A percentile compares a stretch with the other conserved stretches of the same genome.
phyloP scores from a whole-genome alignment of 2,329 filamentous ascomycete genomes.

The Colletotrichum filicis region DNA sequence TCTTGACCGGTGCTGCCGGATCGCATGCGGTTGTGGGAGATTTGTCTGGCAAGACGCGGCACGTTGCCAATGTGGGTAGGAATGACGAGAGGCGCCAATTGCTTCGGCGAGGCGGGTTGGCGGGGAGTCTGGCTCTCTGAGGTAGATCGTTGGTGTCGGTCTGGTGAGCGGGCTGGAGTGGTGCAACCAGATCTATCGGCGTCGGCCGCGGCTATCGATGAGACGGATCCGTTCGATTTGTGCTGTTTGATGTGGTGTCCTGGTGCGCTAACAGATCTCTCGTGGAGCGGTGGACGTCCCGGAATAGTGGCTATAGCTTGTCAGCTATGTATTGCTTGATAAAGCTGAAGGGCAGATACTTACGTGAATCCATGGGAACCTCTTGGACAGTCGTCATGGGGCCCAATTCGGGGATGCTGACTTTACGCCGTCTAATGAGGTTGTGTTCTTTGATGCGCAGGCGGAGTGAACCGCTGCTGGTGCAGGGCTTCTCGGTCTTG shows the following conservation, averaged over 20 bases:
- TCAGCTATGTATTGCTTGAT: conserved; percentile 6
- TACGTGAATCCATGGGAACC: conserved; percentile 76
- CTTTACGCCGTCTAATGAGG: conserved; percentile 68
- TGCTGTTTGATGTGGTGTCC: conserved; percentile 60
- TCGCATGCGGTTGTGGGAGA: conserved; percentile 58
- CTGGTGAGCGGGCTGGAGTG: conserved; percentile 19
- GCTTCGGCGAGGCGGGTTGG: conserved; percentile 61
- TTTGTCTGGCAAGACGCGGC: conserved; percentile 43
- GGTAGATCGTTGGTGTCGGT: conserved; percentile 32
- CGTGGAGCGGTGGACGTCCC: conserved; percentile 71
- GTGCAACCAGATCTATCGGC: not conserved
- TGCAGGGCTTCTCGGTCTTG: conserved; percentile 51
- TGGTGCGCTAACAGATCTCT: conserved; percentile 73
- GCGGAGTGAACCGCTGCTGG: conserved; percentile 54
- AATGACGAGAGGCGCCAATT: conserved; percentile 67
- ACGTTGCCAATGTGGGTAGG: conserved; percentile 43
- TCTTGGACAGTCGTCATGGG: conserved; percentile 78
- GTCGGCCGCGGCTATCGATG: conserved; percentile 41
- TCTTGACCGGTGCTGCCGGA: conserved; percentile 57
- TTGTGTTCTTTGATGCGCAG: conserved; percentile 68
- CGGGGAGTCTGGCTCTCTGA: conserved; percentile 29
- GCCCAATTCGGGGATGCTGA: conserved; percentile 72
- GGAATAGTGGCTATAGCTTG: conserved; percentile 70
- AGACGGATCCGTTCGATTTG: conserved; percentile 50
- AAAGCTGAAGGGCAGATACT: conserved; percentile 44